These are phyloP conservation scores for Hyaloscypha bicolor DNA, from an alignment of 495 filamentous ascomycete genomes.

Conservation along the genomic window DNA sequence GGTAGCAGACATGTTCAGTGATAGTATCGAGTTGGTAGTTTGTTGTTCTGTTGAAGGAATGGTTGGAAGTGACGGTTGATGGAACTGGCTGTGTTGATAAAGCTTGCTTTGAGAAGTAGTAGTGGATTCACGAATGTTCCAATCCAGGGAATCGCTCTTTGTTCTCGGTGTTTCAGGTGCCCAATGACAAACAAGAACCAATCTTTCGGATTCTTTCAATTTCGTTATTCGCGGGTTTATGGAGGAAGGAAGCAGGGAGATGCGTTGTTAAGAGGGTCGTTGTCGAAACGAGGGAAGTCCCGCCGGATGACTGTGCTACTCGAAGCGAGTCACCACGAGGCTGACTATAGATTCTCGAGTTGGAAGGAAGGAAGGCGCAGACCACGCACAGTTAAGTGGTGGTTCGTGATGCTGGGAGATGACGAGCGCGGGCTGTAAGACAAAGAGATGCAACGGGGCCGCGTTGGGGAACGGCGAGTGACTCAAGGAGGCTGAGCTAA, in stretches of 20 bases:
- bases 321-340: slow-evolving; percentile 13
- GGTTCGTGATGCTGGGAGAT: slow-evolving; percentile 14
- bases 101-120: slow-evolving; percentile 1
- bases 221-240: slow-evolving; percentile 4
- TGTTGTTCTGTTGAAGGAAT: slow-evolving; percentile 3
- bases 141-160: slow-evolving; percentile 9
- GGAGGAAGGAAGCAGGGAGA: slow-evolving; percentile 5
- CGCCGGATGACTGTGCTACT: slow-evolving; percentile 24
- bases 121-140: slow-evolving; percentile 5
- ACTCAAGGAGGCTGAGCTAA: slow-evolving; percentile 24
- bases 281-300: slow-evolving; percentile 20
- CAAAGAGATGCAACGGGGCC: slow-evolving; percentile 17
- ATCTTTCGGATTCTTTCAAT: background rate
- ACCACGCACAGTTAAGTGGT: slow-evolving; percentile 32
- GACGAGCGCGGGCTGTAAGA: slow-evolving; percentile 7
- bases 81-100: background rate
- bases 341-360: slow-evolving; percentile 1
- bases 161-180: background rate
- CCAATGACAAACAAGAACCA: slow-evolving; percentile 7
- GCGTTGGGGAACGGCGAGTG: slow-evolving; percentile 20
- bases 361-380: slow-evolving; percentile 13
- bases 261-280: slow-evolving; percentile 11
- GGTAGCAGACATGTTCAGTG: slow-evolving; percentile 21
- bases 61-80: background rate
- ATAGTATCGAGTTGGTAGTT: background rate